Percentiles rank a stretch among this genome's conserved stretches.
Conservation (phyloP, 805 yeast species). For the Vanderwaltozyma polyspora region DNA sequence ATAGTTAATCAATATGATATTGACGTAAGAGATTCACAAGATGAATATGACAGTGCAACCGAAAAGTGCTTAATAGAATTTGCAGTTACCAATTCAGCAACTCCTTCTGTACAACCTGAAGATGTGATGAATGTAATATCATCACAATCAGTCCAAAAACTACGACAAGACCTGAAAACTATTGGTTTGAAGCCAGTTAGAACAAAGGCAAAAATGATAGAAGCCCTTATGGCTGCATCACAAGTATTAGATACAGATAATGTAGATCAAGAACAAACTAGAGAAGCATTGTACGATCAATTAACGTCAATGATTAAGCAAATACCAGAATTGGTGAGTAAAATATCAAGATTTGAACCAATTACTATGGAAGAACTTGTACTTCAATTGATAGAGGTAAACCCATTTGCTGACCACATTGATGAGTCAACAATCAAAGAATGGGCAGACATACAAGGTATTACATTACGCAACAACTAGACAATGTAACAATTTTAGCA, state of each 20-base stretch:
- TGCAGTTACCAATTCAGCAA: background rate
- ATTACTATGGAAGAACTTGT: conserved; percentile 13
- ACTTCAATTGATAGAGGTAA: conserved; percentile 9
- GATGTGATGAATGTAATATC: conserved; percentile 2
- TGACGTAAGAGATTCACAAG: conserved; percentile 2
- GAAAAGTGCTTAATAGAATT: background rate
- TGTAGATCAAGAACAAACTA: conserved; percentile 6
- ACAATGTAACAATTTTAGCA: too few species aligned
- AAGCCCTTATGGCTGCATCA: conserved; percentile 21
- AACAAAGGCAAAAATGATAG: conserved; percentile 20
- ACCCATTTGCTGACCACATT: conserved; percentile 21
- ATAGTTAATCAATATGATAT: background rate
- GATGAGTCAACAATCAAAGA: conserved; percentile 21
- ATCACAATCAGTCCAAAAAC: conserved; percentile 18
- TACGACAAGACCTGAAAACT: conserved; percentile 14
- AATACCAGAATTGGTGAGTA: conserved; percentile 16
- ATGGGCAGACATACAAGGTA: conserved; percentile 27
- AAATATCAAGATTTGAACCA: conserved; percentile 23
- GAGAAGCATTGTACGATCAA: conserved; percentile 12
- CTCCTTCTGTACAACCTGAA: background rate
- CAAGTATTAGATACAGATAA: conserved; percentile 10
- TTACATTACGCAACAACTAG: conserved; percentile 13
- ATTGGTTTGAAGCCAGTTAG: conserved; percentile 24
- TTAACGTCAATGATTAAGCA: conserved; percentile 13
- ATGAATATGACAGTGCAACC: background rate